Evolutionary conservation across 257 asterid species (phyloP).

Genomic region (Nicotiana obtusifolia): DNA sequence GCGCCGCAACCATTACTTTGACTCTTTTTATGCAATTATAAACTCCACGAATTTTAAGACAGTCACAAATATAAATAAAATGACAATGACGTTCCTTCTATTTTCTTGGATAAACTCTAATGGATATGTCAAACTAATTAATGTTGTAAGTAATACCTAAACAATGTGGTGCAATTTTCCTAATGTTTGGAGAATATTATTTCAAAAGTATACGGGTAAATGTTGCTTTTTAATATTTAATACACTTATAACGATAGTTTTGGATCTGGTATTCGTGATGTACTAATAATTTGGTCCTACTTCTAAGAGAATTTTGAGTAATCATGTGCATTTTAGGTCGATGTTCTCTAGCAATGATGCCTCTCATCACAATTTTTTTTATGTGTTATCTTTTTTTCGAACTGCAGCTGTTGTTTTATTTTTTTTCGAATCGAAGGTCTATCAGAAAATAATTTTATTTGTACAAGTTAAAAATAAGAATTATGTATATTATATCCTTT

Average conservation of each 20-base stretch:
- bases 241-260: background rate
- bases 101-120: background rate
- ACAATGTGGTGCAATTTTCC: background rate
- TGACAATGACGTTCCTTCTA: background rate
- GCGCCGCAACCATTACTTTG: too few species aligned
- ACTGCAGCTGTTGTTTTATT: too few species aligned
- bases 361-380: background rate
- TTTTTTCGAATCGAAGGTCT: too few species aligned
- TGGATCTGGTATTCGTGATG: constrained; percentile 2
- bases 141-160: background rate
- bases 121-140: background rate
- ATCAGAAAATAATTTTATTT: accelerated
- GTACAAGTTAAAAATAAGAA: accelerated
- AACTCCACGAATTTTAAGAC: too few species aligned
- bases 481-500: accelerated
- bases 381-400: background rate
- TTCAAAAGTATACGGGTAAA: background rate
- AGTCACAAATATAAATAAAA: too few species aligned
- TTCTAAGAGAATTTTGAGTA: background rate
- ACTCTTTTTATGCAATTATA: too few species aligned
- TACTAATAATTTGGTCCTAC: constrained; percentile 1
- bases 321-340: constrained; percentile 14
- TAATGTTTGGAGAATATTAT: background rate
- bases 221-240: background rate
- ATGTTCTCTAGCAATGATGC: constrained; percentile 12